Base-by-base conservation (phyloP, 345 rosid genomes). In the Reutealis trisperma region DNA sequence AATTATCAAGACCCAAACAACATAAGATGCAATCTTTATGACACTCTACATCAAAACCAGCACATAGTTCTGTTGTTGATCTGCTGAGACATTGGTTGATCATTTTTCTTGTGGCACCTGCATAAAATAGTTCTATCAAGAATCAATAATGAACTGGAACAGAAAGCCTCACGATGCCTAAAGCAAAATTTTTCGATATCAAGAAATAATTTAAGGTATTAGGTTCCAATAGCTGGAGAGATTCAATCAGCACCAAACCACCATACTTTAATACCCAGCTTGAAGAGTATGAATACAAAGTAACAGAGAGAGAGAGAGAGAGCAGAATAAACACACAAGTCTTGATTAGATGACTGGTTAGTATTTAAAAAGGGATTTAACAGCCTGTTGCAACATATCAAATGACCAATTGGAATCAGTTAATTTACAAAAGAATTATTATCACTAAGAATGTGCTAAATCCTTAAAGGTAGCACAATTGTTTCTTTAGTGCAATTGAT, bases 11-110 rank as follows among this genome's bases (percentile, higher is more conserved):
- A 62, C 12, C 25, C 18, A 18, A 57, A 30, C 71, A 52, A 49
- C 63, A 32, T 32, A 13, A 25, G 51, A 75, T 3, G 32, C 41
- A 69, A 13, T n/a, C 21, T 42, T 69, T 69, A 24, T 49, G 24
- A 41, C 15, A 25, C 34, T 74, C 44, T 63, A 63, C 63, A 63
- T 32, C 67, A 62, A 45, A 77, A 27, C 32, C 51, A 54, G 25
- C 41, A 22, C 15, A 37, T 27, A 54, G 7, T n/a, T 5, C 27
- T 14, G 57, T 42, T 13, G 65, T 37, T 32, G 30, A 52, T 21
- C 49, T 2, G 41, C 34, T 55, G 49, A 49, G 6, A 44, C 51
- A 69, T 27, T 10, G 45, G 18, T 32, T 60, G 41, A 6, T 47
- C 34, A 47, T 57, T 60, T 21, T 34, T 47, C 30, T 47, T 30